Base-by-base conservation (phyloP, 2,329 filamentous ascomycete genomes). In the Nemania abortiva region DNA sequence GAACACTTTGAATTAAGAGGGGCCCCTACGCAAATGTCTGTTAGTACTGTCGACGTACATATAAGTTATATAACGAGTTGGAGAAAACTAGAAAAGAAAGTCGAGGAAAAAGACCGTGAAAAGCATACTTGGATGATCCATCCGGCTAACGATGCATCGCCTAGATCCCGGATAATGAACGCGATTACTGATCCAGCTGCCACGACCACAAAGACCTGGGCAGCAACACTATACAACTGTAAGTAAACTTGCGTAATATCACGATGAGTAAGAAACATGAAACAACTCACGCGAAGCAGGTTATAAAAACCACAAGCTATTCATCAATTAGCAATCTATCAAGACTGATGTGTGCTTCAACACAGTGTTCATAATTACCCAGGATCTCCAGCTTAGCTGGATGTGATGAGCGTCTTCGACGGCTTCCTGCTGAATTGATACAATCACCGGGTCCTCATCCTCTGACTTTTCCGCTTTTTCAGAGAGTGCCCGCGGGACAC, bases 121-220 rank as follows among this genome's bases (percentile, higher is more conserved):
- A 4, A 42, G 37, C 27, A n/a, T 54, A 47, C 54, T n/a, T 65
- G 56, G 3, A 65, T 88, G 68, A 88, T 83, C 86, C 87, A 88
- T 31, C 86, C 85, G 1, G 85, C 80, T 18, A 87, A 80, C 1
- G 82, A 77, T 11, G 82, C 78, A 52, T 85, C 82, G 11, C 86
- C 86, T 5, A 89, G 76, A 72, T 88, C 86, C 42, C 85, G 81
- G 27, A 87, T 80, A 68, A 85, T 88, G 74, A 88, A 89, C 0
- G 85, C 84, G 63, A 88, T 84, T 10, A 88, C 86, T 0, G 84
- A 86, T 1, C 86, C 85, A 6, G 86, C 86, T 5, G 86, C 86
- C 1, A 85, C 83, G 3, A 87, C 85, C 4, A 88, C 86, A 65
- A 86, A 88, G 11, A 87, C 84, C 66, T 88, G 86, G 0, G 85